A percentile compares a stretch with the other conserved stretches of the same genome.
Conservation (phyloP, 2,329 filamentous ascomycete species). For the Aspergillus sergii region DNA sequence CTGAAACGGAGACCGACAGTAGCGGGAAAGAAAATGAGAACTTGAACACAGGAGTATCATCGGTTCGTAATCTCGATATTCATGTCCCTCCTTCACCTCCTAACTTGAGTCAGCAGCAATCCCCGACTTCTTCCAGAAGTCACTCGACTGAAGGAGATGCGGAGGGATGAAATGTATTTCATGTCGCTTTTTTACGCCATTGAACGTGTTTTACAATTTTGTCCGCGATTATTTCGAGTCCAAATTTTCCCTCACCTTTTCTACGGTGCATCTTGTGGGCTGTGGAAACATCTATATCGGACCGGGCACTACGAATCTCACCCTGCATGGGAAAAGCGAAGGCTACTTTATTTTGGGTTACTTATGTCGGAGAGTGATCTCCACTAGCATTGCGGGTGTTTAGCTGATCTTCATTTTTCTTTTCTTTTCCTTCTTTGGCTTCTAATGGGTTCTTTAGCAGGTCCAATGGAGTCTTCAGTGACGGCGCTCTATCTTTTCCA, state of each 20-base stretch:
- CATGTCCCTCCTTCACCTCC: neutral
- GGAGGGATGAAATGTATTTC: neutral
- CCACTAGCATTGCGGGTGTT: neutral
- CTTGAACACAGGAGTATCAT: neutral
- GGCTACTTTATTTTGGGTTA: neutral
- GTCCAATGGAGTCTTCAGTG: neutral
- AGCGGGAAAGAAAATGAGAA: slow-evolving; percentile 41
- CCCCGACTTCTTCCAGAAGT: neutral
- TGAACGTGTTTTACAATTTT: neutral
- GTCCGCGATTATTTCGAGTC: neutral
- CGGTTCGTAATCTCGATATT: neutral
- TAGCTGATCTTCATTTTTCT: neutral
- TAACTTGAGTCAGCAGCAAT: neutral
- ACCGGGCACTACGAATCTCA: neutral
- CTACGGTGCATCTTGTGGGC: neutral
- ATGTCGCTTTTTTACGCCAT: neutral
- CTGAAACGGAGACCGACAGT: slow-evolving; percentile 42
- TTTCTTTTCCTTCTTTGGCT: neutral
- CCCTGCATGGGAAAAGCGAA: neutral
- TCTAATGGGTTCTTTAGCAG: neutral
- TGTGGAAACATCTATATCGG: neutral
- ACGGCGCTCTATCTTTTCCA: neutral
- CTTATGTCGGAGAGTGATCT: neutral
- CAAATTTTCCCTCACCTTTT: neutral
- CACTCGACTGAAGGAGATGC: neutral